Conservation (phyloP, 108 stramenopile species). For the Nannochloropsis salina region DNA sequence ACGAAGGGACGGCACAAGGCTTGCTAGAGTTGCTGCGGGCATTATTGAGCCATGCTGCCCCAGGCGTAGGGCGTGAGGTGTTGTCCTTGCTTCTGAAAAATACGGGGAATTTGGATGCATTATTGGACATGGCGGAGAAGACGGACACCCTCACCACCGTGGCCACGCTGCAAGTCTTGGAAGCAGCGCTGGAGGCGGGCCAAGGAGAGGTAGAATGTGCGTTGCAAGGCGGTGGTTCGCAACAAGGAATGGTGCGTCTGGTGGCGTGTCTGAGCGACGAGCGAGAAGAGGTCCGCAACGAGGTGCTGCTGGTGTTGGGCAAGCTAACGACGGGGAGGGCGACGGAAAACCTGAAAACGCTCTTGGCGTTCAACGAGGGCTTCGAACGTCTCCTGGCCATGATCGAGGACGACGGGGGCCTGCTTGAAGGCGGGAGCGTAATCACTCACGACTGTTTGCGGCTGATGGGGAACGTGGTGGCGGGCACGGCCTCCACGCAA, state of each 20-base stretch:
- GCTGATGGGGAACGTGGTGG: slow-evolving; percentile 16
- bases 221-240: neutral
- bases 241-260: slow-evolving; percentile 13
- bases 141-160: neutral
- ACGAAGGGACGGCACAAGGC: slow-evolving; percentile 9
- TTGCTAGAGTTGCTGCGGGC: neutral
- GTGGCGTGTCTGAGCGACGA: slow-evolving; percentile 19
- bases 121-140: neutral
- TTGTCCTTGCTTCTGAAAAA: slow-evolving; percentile 3
- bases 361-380: neutral
- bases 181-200: neutral
- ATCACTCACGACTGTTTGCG: neutral
- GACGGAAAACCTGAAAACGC: neutral
- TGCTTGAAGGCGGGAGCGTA: neutral
- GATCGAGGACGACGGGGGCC: slow-evolving; percentile 16
- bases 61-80: neutral
- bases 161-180: neutral
- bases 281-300: slow-evolving; percentile 12
- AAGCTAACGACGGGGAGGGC: neutral
- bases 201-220: neutral
- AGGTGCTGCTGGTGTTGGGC: neutral
- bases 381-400: neutral
- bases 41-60: neutral
- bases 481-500: neutral
- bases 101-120: slow-evolving; percentile 6